Evolutionary conservation across 2,329 filamentous ascomycete genomes (phyloP), one percentile per base, ranked within the genome.

Genomic region (Cephalotrichum gorgonifer): DNA sequence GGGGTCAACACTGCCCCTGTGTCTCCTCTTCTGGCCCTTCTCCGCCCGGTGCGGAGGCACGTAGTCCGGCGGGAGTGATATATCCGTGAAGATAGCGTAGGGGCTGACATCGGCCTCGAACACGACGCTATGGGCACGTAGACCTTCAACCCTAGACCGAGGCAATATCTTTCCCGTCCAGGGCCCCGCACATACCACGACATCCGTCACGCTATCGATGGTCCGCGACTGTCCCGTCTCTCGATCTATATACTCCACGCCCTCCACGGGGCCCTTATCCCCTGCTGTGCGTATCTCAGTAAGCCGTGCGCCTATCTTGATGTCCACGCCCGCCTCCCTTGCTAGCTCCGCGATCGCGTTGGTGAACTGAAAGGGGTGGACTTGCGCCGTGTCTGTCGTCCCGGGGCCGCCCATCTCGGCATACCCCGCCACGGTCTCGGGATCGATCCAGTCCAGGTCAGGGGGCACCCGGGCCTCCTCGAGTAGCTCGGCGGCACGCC

Each of bases 331-430:
- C 25, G 74, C 76, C 47, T 86, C 78, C 50, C 77, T 69, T 0
- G 91, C 89, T 12, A 96, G 73, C 39, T 79, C 71, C 4, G 86
- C 87, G 65, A 97, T 94, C 15, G 82, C 75, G 0, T 80, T 91
- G 1, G 93, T 97, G 61, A 98, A 97, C 42, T 88, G 82, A 53
- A 84, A 86, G 0, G 93, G 93, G 59, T 98, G 91, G 3, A 97
- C 91, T 66, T 98, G 93, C 0, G 93, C 87, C 2, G 93, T 97
- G 53, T 88, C 86, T 1, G 75, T 76, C 1, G 81, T 79, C 3
- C 80, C 83, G 2, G 70, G 69, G 2, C 61, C 55, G 23, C 88
- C 88, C 88, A 97, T 96, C 60, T 85, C 81, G 30, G 87, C 80
- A 66, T 95, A 97, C 20, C 73, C 72, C 48, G 71, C 69, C 22